Evolutionary conservation across 2,329 filamentous ascomycete genomes (phyloP), one percentile per base, ranked within the genome.

Genomic region (Chlorencoelia australis): DNA sequence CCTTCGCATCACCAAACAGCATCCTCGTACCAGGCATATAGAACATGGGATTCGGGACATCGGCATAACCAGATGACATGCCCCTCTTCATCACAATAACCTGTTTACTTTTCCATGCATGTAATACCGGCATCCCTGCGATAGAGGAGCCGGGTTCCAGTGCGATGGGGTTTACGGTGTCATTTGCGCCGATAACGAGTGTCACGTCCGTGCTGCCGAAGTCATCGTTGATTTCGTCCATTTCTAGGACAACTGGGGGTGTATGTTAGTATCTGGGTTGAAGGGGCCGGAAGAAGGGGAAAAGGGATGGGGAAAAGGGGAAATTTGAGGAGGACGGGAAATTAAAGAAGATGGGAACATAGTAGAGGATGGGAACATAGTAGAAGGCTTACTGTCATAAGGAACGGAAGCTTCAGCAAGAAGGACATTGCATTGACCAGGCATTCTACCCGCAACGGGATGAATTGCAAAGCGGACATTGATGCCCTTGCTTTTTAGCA

Each of bases 191-290:
- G 52, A 94, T 94, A 0, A 94, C 86, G 3, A 94, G 72, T 0
- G 84, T 87, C 7, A 94, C 67, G 51, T 94, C 87, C 0, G 87
- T 93, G 18, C 91, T 82, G 5, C 69, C 60, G 57, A 94, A 94
- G 52, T 94, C 86, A 44, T 93, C 86, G 58, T 94, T 94, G 63
- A 94, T 93, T 65, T 94, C 87, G 50, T 94, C 87, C 86, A 94
- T 94, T 62, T 94, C 86, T 30, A 93, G 69, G 18, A 94, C 86
- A 38, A 94, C 63, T 64, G 11, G 2, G 14, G 10, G 4, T 5
- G 17, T 31, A 29, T 21, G 16, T 32, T 19, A 36, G 41, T 50
- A 41, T 51, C 48, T 30, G 15, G 32, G 14, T 44, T 25, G 25
- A 25, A 25, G 16, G 18, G 20, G 7, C 18, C 9, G 13, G 18